Base-by-base conservation (phyloP, 2,329 filamentous ascomycete species). In the Phaeoacremonium minimum region DNA sequence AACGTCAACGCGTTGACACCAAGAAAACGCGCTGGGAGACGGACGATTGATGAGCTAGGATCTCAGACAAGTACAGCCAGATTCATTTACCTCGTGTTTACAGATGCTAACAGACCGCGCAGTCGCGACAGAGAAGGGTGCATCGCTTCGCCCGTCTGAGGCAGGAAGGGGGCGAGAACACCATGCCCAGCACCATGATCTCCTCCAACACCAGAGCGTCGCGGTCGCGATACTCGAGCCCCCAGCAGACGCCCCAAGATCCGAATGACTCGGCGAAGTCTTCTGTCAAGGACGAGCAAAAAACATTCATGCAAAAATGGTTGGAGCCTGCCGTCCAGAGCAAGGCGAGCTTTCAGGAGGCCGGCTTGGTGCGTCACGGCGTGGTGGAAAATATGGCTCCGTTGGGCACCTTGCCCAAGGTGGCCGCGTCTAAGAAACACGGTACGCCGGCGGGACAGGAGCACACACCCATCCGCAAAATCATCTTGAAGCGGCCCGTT, bases 371-470 rank as follows among this genome's bases (percentile, higher is more conserved):
- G 51, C 73, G 83, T 33, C 78, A 80, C 57, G 86, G 86, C 45
- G 85, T 94, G 14, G 69, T 94, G 40, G 83, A 87, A 60, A 83
- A 83, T 51, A 95, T 95, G 89, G 82, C 81, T 36, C 83, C 89
- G 17, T 66, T 95, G 38, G 89, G 89, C 28, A 74, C 80, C 37
- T 70, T 81, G 48, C 89, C 89, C 11, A 78, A 76, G 61, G 73
- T 71, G 15, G 63, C 73, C 32, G 74, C 78, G 55, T 67, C 80
- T 46, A 78, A 80, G 63, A 70, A 64, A 51, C n/a, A n/a, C n/a
- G n/a, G n/a, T n/a, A n/a, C n/a, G n/a, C 55, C 55, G 37, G 57
- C 49, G 38, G 47, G 42, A 26, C 50, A 33, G 53, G 22, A 26
- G 22, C 22, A 26, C 22, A 26, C 22, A 9, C n/a, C 22, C 22